Evolutionary conservation across 2,329 filamentous ascomycete species (phyloP).

Genomic region (Ascomycota sp.): DNA sequence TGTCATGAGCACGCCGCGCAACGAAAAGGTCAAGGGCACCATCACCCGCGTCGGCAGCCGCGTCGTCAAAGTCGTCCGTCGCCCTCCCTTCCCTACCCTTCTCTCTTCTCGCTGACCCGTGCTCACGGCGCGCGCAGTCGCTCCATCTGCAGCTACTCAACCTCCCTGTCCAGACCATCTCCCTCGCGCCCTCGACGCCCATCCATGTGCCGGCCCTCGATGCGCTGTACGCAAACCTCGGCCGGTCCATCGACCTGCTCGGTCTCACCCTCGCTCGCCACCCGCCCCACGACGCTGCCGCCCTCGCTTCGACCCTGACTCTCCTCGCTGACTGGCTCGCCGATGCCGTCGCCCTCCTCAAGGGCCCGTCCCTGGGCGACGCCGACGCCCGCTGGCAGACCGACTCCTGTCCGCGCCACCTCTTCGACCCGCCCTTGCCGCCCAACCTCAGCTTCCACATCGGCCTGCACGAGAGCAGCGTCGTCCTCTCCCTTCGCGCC

Average conservation of each 20-base stretch:
- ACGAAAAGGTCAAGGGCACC: conserved; percentile 80
- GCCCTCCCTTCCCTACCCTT: conserved; percentile 8
- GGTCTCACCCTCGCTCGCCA: conserved; percentile 48
- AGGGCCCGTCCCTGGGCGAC: conserved; percentile 26
- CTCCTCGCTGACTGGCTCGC: conserved; percentile 32
- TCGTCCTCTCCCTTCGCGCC: conserved; percentile 49
- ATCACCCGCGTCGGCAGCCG: conserved; percentile 79
- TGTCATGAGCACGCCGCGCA: conserved; percentile 68
- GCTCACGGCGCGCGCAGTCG: conserved; percentile 21
- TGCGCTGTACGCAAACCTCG: conserved; percentile 55
- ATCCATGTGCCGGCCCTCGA: conserved; percentile 50
- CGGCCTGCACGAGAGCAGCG: conserved; percentile 45
- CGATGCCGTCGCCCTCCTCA: conserved; percentile 29
- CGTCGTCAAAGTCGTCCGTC: conserved; percentile 69
- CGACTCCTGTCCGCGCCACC: conserved; percentile 19
- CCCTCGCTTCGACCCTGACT: conserved; percentile 33
- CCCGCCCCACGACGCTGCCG: conserved; percentile 32
- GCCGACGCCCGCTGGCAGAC: conserved; percentile 23
- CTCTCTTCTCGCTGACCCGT: conserved; percentile 24
- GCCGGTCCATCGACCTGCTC: conserved; percentile 65
- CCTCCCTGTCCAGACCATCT: conserved; percentile 30
- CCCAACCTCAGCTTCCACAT: conserved; percentile 55
- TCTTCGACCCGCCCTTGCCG: conserved; percentile 25
- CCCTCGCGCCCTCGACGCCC: conserved; percentile 24
- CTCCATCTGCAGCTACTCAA: conserved; percentile 60